A percentile compares a stretch with the other conserved stretches of the same genome.
Evolutionary conservation across 345 rosid genomes (phyloP).

Genomic region (Murraya paniculata): DNA sequence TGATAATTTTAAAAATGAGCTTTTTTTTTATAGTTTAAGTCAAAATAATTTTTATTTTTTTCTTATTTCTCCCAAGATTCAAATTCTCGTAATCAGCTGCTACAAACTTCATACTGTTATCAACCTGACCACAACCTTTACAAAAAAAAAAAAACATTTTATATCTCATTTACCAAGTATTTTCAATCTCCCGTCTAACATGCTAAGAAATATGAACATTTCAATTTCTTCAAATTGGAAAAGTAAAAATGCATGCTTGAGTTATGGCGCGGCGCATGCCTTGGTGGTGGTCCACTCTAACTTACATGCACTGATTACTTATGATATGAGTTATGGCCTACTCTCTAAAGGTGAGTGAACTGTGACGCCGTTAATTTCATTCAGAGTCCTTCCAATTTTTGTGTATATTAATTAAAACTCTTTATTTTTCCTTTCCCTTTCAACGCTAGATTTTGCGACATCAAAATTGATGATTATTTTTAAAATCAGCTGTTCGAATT

Average conservation of each 20-base stretch:
- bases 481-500: not conserved
- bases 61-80: too few relatives aligned
- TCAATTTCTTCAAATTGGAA: not conserved
- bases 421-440: not conserved
- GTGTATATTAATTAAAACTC: not conserved
- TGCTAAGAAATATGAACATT: not conserved
- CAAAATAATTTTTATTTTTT: too few relatives aligned
- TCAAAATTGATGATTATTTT: not conserved
- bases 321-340: not conserved
- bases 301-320: not conserved
- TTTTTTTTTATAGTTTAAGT: too few relatives aligned
- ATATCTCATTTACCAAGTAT: not conserved
- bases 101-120: too few relatives aligned
- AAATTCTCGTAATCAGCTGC: too few relatives aligned
- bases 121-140: too few relatives aligned
- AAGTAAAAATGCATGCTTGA: not conserved
- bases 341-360: not conserved
- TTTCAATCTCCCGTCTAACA: not conserved
- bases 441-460: not conserved
- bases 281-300: slow-evolving; percentile 2
- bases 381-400: not conserved
- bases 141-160: not conserved
- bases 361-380: not conserved
- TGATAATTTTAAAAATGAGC: too few relatives aligned
- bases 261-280: not conserved